Conservation (phyloP, 495 filamentous ascomycete species). For the Penicillium canescens region DNA sequence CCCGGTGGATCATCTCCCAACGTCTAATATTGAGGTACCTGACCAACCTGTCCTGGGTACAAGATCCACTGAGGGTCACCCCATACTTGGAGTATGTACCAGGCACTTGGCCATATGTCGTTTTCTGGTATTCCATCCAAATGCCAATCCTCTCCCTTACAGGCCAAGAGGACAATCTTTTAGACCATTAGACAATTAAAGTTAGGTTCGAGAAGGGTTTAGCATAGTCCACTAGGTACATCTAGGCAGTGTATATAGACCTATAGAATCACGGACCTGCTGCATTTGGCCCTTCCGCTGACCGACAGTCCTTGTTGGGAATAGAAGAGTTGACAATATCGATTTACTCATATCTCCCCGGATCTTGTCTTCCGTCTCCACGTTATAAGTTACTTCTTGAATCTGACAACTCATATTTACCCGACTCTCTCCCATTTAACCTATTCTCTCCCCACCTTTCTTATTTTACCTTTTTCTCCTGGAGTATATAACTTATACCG, state of each 20-base stretch:
- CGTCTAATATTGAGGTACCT: constrained; percentile 6
- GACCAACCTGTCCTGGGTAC: constrained; percentile 2
- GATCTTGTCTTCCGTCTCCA: constrained; percentile 20
- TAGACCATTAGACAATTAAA: background rate
- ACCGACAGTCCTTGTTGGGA: constrained; percentile 14
- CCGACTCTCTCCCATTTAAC: background rate
- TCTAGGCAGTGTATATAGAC: background rate
- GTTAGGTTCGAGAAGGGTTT: too few species aligned
- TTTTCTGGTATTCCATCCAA: background rate
- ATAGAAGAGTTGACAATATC: background rate
- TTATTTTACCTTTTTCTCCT: background rate
- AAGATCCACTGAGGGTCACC: constrained; percentile 2
- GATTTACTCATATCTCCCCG: constrained; percentile 7
- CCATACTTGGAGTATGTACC: constrained; percentile 3
- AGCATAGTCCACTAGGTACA: background rate
- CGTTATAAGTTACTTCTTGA: background rate
- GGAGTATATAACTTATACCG: constrained; percentile 5
- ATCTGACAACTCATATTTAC: background rate
- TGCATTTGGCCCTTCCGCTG: constrained; percentile 15
- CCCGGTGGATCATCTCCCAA: constrained; percentile 33
- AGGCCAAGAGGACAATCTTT: background rate
- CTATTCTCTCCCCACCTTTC: background rate
- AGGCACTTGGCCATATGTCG: background rate
- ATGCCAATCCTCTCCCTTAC: constrained; percentile 5
- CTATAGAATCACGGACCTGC: constrained; percentile 12